Conservation (phyloP, 768 basidiomycete genomes). For the Xerocomus brunneocitrinus region DNA sequence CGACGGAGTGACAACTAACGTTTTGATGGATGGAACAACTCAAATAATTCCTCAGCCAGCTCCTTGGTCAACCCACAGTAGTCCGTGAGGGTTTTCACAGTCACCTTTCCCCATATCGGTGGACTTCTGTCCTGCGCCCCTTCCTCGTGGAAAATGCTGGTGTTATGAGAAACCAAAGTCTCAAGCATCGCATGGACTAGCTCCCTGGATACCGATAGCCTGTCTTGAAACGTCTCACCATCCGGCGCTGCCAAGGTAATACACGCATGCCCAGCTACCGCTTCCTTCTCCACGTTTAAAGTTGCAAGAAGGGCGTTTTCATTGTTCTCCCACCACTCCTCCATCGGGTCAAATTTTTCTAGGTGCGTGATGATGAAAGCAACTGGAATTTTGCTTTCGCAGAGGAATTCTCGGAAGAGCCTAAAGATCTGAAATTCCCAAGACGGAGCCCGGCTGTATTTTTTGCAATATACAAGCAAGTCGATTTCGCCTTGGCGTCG, state of each 20-base stretch:
- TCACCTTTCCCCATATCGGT: slow-evolving; percentile 4
- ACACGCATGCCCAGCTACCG: slow-evolving; percentile 25
- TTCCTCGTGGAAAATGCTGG: slow-evolving; percentile 8
- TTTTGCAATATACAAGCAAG: slow-evolving; percentile 37
- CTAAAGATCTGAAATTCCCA: slow-evolving; percentile 29
- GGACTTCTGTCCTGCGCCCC: slow-evolving; percentile 7
- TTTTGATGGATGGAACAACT: too few relatives aligned
- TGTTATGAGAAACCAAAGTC: slow-evolving; percentile 14
- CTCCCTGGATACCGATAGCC: slow-evolving; percentile 10
- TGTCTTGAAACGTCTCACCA: slow-evolving; percentile 1
- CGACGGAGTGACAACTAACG: too few relatives aligned
- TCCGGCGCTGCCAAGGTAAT: slow-evolving; percentile 22
- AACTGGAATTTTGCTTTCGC: slow-evolving; percentile 33
- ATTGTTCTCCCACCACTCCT: slow-evolving; percentile 30
- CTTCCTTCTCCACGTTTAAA: slow-evolving; percentile 5
- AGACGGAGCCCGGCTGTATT: slow-evolving; percentile 25
- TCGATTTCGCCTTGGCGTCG: slow-evolving; percentile 29
- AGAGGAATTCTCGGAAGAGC: slow-evolving; percentile 37
- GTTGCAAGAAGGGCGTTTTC: slow-evolving; percentile 9
- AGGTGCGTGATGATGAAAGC: slow-evolving; percentile 38
- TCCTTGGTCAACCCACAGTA: slow-evolving; percentile 16
- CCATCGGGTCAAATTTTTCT: slow-evolving; percentile 28
- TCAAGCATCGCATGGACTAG: slow-evolving; percentile 17
- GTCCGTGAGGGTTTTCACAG: slow-evolving; percentile 4
- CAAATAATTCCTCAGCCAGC: slow-evolving; percentile 12